A percentile compares a stretch with the other conserved stretches of the same genome.
These are phyloP conservation scores for Sugiyamaella pinicola DNA, from an alignment of 1,139 yeast genomes.

Conservation along the genomic window DNA sequence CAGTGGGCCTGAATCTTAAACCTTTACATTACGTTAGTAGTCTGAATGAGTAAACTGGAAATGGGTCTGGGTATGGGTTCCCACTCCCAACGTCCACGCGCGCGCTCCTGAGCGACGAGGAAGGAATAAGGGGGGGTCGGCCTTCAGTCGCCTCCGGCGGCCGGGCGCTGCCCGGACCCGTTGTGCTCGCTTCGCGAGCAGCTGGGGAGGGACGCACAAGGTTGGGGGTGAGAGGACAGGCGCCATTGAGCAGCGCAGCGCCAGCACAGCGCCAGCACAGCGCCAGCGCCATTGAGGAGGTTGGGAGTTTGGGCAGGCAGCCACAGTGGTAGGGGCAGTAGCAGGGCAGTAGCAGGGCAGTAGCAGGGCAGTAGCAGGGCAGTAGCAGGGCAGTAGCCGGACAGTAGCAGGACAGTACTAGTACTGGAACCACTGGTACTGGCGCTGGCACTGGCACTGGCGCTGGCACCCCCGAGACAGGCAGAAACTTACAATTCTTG, in stretches of 20 bases:
- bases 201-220: not conserved
- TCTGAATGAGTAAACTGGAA: constrained; percentile 5
- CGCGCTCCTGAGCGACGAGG: not conserved
- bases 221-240: not conserved
- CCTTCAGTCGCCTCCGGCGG: too few relatives aligned
- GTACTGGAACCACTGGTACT: too few relatives aligned
- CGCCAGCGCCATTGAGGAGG: too few relatives aligned
- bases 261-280: not conserved
- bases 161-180: too few relatives aligned
- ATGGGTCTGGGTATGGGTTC: constrained; percentile 1
- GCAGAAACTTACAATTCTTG: not conserved
- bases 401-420: too few relatives aligned
- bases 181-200: too few relatives aligned
- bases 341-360: too few relatives aligned
- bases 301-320: too few relatives aligned
- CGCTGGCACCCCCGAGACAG: too few relatives aligned
- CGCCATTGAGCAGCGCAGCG: not conserved
- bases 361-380: too few relatives aligned
- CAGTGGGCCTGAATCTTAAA: not conserved
- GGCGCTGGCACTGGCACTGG: not conserved
- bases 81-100: not conserved
- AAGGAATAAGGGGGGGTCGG: not conserved
- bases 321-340: too few relatives aligned
- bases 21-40: not conserved
- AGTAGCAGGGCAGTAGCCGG: too few relatives aligned